Conservation (phyloP, 2,329 filamentous ascomycete genomes). For the Nothophoma quercina region DNA sequence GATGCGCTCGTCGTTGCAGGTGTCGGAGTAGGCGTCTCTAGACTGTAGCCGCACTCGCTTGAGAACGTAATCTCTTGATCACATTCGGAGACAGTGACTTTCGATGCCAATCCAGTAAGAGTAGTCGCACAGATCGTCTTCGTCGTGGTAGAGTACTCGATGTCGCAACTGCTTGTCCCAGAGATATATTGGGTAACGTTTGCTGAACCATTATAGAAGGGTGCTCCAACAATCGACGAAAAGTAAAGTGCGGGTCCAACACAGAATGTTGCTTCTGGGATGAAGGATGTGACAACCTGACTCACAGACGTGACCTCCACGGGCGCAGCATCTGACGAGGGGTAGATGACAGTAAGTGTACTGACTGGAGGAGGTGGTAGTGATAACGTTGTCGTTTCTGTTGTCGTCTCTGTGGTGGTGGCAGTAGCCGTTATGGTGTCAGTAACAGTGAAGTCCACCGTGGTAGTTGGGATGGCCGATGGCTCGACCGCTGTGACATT, state of each 20-base stretch:
- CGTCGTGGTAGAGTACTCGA: conserved; percentile 49
- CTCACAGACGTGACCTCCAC: conserved; percentile 53
- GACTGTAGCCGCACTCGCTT: conserved; percentile 52
- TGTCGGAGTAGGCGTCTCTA: conserved; percentile 49
- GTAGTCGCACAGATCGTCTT: conserved; percentile 56
- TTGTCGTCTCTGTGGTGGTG: conserved; percentile 1
- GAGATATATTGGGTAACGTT: conserved; percentile 29
- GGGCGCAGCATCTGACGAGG: conserved; percentile 53
- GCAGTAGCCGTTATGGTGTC: conserved; percentile 31
- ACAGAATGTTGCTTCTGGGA: conserved; percentile 54
- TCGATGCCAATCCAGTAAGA: conserved; percentile 51
- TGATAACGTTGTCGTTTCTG: conserved; percentile 8
- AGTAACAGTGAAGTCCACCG: conserved; percentile 26
- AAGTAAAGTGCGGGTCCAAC: conserved; percentile 49
- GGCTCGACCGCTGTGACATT: conserved; percentile 10
- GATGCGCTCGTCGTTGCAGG: conserved; percentile 7
- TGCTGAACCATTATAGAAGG: conserved; percentile 50
- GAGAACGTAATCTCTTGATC: conserved; percentile 57
- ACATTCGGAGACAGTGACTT: conserved; percentile 53
- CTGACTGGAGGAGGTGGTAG: conserved; percentile 7
- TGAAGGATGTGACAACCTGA: conserved; percentile 53
- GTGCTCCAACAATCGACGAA: conserved; percentile 42
- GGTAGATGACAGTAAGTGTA: conserved; percentile 50
- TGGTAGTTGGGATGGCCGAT: background rate
- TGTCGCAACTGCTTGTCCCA: conserved; percentile 49